Conservation (phyloP, 805 yeast genomes). For the Yamadazyma philogaea region DNA sequence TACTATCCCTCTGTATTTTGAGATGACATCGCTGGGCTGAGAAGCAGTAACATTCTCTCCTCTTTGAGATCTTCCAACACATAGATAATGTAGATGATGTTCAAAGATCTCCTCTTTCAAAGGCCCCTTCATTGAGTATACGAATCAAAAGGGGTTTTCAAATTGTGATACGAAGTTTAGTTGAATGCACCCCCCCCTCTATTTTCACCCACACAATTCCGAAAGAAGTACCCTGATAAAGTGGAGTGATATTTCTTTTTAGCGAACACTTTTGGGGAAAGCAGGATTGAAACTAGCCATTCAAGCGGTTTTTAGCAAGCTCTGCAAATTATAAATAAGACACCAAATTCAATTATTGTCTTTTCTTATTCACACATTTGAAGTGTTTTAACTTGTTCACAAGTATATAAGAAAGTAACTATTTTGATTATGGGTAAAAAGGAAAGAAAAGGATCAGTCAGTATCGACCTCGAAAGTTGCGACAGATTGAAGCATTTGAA, state of each 20-base stretch:
- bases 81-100: too few species aligned
- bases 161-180: too few species aligned
- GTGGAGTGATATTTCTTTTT: conserved; percentile 15
- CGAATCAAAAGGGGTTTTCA: too few species aligned
- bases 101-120: too few species aligned
- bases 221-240: conserved; percentile 6
- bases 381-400: conserved; percentile 7
- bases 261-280: background rate
- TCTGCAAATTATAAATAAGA: background rate
- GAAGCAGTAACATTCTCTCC: too few species aligned
- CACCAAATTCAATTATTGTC: background rate
- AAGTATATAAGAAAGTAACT: conserved; percentile 6
- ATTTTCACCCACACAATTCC: conserved; percentile 5
- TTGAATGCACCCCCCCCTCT: background rate
- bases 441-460: conserved; percentile 23
- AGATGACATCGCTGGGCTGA: too few species aligned
- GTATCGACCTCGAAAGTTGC: conserved; percentile 37
- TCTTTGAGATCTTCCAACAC: too few species aligned
- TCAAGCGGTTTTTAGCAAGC: background rate
- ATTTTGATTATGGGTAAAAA: conserved; percentile 26
- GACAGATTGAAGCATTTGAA: conserved; percentile 37
- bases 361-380: conserved; percentile 1
- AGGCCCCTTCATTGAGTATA: too few species aligned
- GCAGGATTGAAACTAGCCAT: background rate
- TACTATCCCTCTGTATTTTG: too few species aligned